These are phyloP conservation scores for Bjerkandera adusta DNA, from an alignment of 1,284 basidiomycete genomes.

Conservation along the genomic window DNA sequence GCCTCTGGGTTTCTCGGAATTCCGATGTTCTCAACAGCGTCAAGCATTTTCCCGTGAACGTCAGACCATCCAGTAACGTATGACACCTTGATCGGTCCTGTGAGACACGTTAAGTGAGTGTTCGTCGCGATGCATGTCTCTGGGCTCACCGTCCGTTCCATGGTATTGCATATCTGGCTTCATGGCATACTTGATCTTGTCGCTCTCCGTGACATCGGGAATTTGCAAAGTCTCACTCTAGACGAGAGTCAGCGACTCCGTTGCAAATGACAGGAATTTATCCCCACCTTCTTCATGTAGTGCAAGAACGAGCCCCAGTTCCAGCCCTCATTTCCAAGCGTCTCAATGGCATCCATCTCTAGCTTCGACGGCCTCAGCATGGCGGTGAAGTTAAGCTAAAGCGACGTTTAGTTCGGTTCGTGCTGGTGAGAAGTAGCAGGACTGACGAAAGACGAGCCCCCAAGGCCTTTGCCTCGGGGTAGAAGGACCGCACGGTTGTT, in stretches of 20 bases:
- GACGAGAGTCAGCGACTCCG: background rate
- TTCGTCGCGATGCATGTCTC: background rate
- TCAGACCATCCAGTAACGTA: background rate
- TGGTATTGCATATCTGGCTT: background rate
- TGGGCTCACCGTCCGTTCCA: background rate
- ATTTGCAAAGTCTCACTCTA: slow-evolving; percentile 1
- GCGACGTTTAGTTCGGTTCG: background rate
- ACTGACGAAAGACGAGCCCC: slow-evolving; percentile 13
- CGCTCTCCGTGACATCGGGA: background rate
- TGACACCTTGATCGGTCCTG: slow-evolving; percentile 4
- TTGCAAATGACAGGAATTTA: background rate
- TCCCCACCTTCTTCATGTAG: slow-evolving; percentile 28
- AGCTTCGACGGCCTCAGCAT: slow-evolving; percentile 30
- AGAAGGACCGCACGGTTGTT: slow-evolving; percentile 7
- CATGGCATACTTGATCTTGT: background rate
- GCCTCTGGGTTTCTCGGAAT: slow-evolving; percentile 6
- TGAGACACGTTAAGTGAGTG: background rate
- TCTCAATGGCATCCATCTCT: slow-evolving; percentile 28
- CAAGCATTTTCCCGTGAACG: background rate
- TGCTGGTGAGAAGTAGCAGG: background rate
- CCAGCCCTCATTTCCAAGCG: slow-evolving; percentile 29
- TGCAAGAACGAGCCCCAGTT: slow-evolving; percentile 26
- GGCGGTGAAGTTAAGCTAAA: slow-evolving; percentile 23
- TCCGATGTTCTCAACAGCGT: background rate
- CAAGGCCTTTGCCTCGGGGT: slow-evolving; percentile 14